Base-by-base conservation (phyloP, 768 basidiomycete genomes). In the Termitomyces sp. region DNA sequence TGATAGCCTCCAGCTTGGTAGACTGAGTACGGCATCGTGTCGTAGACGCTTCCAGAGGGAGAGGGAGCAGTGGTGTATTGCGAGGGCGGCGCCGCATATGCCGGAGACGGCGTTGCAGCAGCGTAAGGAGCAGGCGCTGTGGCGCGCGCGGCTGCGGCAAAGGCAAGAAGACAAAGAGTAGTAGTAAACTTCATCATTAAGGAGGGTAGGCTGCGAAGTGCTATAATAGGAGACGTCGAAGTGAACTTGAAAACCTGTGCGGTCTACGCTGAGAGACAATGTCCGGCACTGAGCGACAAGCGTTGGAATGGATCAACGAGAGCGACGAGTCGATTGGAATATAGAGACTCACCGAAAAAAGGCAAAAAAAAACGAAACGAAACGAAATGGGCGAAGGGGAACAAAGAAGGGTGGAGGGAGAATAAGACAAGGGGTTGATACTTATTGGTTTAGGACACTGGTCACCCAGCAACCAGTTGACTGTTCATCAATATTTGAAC, bases 221-320 rank as follows among this genome's bases (percentile, higher is more conserved):
- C 69, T 74, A 66, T 68, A 71, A 69, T 64, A 67, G 61, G 67
- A 68, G 74, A 67, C 65, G 65, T 68, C 65, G 70, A 69, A 58
- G 66, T 63, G 69, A 73, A 74, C 70, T 70, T 74, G 71, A 71
- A 70, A 71, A 69, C 71, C 73, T 60, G 68, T 85, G 87, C 87
- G 86, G 75, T 89, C 86, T 82, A 88, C 86, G 86, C 87, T 83
- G 73, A 72, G 73, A 72, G 70, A 70, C 71, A 83, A 84, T 85
- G 86, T 80, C 87, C 87, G 77, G 85, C 84, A 88, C 66, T 70
- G 59, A 71, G 73, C 73, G 71, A 71, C 77, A 79, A 78, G 79
- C 75, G 76, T 76, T 75, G 74, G 78, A 49, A 36, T 51, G 51
- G n/a, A 36, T 41, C 49, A 55, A 30, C 35, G 26, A 55, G 49